Evolutionary conservation across 1,139 yeast species (phyloP).

Genomic region (Debaryomyces sp.): DNA sequence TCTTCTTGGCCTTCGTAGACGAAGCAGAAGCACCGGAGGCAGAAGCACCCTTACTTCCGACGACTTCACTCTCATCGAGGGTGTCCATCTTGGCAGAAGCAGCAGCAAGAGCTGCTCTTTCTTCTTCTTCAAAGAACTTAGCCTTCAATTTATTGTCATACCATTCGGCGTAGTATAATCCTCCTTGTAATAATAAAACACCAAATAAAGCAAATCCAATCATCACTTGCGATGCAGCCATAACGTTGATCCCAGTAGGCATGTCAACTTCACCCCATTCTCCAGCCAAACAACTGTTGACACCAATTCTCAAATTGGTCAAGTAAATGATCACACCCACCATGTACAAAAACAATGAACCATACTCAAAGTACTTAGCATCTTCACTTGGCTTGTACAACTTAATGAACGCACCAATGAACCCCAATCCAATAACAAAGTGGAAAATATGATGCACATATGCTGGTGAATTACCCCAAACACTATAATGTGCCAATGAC

Average conservation of each 20-base stretch:
- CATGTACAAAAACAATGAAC: constrained; percentile 71
- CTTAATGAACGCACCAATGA: constrained; percentile 74
- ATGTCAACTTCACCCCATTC: constrained; percentile 94
- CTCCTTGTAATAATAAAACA: constrained; percentile 79
- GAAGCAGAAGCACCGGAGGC: constrained; percentile 10
- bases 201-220: constrained; percentile 73
- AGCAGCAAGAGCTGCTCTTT: constrained; percentile 22
- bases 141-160: constrained; percentile 62
- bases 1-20: constrained; percentile 8
- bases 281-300: constrained; percentile 66
- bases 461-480: constrained; percentile 68
- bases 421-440: constrained; percentile 59
- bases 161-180: constrained; percentile 87
- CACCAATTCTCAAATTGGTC: constrained; percentile 84
- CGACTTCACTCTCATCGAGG: constrained; percentile 3
- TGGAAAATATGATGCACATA: constrained; percentile 65
- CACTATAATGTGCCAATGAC: constrained; percentile 73
- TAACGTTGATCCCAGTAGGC: constrained; percentile 83
- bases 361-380: constrained; percentile 86
- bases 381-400: constrained; percentile 85
- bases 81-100: constrained; percentile 18
- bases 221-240: constrained; percentile 88
- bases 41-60: background rate
- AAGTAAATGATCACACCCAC: constrained; percentile 76
- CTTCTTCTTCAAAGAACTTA: constrained; percentile 50